Percentiles rank a stretch among this genome's conserved stretches.
Conservation (phyloP, 495 filamentous ascomycete species). For the Penicillium odoratum region DNA sequence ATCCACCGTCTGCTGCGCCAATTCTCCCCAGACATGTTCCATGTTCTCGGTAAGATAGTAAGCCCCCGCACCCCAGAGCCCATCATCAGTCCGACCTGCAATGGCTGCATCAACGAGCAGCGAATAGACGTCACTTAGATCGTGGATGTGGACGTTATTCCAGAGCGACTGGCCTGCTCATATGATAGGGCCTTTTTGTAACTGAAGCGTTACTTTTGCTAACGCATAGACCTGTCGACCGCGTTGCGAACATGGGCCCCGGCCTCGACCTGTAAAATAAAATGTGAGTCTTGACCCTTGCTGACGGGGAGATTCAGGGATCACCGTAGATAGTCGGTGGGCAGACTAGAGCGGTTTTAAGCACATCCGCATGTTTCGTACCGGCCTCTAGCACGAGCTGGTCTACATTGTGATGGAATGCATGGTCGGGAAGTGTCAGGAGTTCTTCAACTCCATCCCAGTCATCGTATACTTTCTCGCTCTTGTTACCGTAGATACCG, state of each 20-base stretch:
- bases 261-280: conserved; percentile 40
- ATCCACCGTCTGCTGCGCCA: conserved; percentile 56
- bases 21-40: conserved; percentile 64
- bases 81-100: conserved; percentile 45
- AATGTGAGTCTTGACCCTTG: background rate
- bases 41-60: conserved; percentile 75
- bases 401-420: conserved; percentile 56
- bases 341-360: conserved; percentile 67
- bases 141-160: conserved; percentile 68
- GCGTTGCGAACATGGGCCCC: conserved; percentile 62
- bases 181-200: conserved; percentile 59
- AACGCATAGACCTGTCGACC: conserved; percentile 63
- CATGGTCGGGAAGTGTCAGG: conserved; percentile 48
- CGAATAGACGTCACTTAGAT: conserved; percentile 63
- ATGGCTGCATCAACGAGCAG: conserved; percentile 63
- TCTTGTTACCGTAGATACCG: conserved; percentile 46
- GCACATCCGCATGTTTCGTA: conserved; percentile 37
- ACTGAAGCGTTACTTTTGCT: conserved; percentile 51
- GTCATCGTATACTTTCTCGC: conserved; percentile 55
- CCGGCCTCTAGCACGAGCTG: conserved; percentile 49
- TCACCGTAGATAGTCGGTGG: conserved; percentile 73
- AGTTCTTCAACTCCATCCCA: conserved; percentile 50
- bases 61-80: conserved; percentile 65
- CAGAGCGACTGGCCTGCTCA: conserved; percentile 60
- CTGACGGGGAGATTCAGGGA: background rate